Conservation (phyloP, 495 filamentous ascomycete genomes). For the Penicillium pulvis region DNA sequence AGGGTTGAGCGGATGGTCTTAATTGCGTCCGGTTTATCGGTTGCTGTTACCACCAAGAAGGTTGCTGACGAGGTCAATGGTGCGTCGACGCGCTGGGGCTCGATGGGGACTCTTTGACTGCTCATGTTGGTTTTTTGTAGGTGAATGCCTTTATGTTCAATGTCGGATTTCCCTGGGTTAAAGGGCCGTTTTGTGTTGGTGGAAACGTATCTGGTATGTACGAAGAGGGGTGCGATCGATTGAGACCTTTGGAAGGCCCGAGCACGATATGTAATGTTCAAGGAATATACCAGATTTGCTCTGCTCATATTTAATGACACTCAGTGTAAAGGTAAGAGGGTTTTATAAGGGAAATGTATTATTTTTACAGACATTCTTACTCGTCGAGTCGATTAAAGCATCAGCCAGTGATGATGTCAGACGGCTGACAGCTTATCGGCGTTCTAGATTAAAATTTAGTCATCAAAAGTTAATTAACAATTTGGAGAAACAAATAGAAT, state of each 20-base stretch:
- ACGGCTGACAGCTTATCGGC: background rate
- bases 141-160: background rate
- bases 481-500: too few species aligned
- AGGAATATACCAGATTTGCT: background rate
- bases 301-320: background rate
- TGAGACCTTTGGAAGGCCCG: background rate
- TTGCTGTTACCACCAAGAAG: constrained; percentile 52
- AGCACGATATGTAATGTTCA: background rate
- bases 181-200: background rate
- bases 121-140: constrained; percentile 18
- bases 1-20: constrained; percentile 47
- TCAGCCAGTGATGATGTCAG: background rate
- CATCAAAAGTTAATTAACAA: too few species aligned
- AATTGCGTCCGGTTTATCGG: constrained; percentile 36
- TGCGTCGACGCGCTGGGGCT: constrained; percentile 49
- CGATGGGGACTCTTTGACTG: constrained; percentile 35
- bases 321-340: too few species aligned
- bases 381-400: background rate
- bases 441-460: background rate
- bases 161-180: background rate
- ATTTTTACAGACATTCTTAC: background rate
- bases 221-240: background rate
- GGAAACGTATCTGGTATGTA: background rate
- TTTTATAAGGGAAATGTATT: background rate
- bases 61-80: constrained; percentile 53